phyloP scores from a whole-genome alignment of 1,284 basidiomycete species.

The Mycosarcoma mackinlayi region DNA sequence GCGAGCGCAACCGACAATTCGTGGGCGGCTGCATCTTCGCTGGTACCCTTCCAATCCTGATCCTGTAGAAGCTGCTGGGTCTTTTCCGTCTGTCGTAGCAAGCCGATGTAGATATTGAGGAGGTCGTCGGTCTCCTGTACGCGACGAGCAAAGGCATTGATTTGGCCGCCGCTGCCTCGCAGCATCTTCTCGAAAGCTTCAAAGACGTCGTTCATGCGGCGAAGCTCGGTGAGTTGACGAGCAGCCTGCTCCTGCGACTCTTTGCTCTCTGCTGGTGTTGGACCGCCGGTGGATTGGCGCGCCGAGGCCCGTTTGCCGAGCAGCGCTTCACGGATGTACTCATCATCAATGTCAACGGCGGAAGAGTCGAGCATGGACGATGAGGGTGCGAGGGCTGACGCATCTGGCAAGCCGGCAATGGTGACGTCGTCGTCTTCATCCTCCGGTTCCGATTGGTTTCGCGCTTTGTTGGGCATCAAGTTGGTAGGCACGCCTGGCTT shows the following conservation, averaged over 20 bases:
- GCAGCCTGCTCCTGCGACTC: slow-evolving; percentile 53
- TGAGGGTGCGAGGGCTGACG: slow-evolving; percentile 12
- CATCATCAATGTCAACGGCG: slow-evolving; percentile 32
- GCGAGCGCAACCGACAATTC: slow-evolving; percentile 39
- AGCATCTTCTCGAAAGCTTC: slow-evolving; percentile 60
- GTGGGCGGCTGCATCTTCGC: slow-evolving; percentile 51
- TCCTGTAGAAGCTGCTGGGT: slow-evolving; percentile 57
- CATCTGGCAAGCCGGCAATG: slow-evolving; percentile 19
- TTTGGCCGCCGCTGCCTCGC: slow-evolving; percentile 49
- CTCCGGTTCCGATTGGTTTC: slow-evolving; percentile 16
- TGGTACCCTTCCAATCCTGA: slow-evolving; percentile 59
- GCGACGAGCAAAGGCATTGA: slow-evolving; percentile 57
- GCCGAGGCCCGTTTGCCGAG: slow-evolving; percentile 33
- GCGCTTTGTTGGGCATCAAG: slow-evolving; percentile 26
- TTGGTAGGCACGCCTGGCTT: slow-evolving; percentile 43
- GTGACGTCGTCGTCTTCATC: slow-evolving; percentile 41
- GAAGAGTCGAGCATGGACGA: slow-evolving; percentile 4
- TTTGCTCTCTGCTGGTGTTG: slow-evolving; percentile 28
- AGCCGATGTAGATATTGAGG: slow-evolving; percentile 58
- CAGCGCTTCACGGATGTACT: slow-evolving; percentile 45
- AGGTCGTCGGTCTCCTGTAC: slow-evolving; percentile 58
- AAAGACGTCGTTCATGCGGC: slow-evolving; percentile 60
- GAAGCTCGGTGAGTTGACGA: slow-evolving; percentile 54
- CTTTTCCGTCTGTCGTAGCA: slow-evolving; percentile 59
- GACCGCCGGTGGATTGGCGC: slow-evolving; percentile 25